Conservation (phyloP, 2,329 filamentous ascomycete genomes). For the Thermothelomyces thermophilus region DNA sequence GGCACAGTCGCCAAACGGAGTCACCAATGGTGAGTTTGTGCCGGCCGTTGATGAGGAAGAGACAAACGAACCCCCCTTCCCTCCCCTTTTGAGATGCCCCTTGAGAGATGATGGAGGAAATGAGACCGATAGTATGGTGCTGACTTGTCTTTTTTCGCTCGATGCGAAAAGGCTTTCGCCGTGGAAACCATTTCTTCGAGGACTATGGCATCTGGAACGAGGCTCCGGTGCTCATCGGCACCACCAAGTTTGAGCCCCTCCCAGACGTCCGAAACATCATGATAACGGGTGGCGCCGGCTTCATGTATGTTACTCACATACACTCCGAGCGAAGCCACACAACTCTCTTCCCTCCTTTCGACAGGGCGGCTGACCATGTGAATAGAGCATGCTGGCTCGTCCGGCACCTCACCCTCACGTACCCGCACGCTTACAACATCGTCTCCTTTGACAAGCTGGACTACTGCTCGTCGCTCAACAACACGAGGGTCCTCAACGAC, state of each 20-base stretch:
- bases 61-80: too few relatives aligned
- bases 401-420: conserved; percentile 68
- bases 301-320: conserved; percentile 56
- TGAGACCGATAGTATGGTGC: not conserved
- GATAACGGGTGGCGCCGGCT: conserved; percentile 77
- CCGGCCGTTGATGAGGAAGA: not conserved
- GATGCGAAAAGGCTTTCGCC: conserved; percentile 16
- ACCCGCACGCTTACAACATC: conserved; percentile 67
- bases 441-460: conserved; percentile 81
- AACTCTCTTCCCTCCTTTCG: not conserved
- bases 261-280: conserved; percentile 71
- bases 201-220: conserved; percentile 64
- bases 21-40: conserved; percentile 12
- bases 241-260: conserved; percentile 62
- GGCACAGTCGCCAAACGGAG: conserved; percentile 5
- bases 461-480: conserved; percentile 75
- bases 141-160: not conserved
- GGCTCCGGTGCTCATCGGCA: conserved; percentile 62
- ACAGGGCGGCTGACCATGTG: conserved; percentile 4
- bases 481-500: conserved; percentile 62
- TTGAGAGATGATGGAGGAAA: not conserved
- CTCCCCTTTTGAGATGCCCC: too few relatives aligned
- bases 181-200: conserved; percentile 39
- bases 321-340: too few relatives aligned
- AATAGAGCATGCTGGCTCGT: conserved; percentile 76